Percentiles rank a stretch among this genome's conserved stretches.
phyloP scores from a whole-genome alignment of 2,329 filamentous ascomycete genomes.

The Clonostachys solani region DNA sequence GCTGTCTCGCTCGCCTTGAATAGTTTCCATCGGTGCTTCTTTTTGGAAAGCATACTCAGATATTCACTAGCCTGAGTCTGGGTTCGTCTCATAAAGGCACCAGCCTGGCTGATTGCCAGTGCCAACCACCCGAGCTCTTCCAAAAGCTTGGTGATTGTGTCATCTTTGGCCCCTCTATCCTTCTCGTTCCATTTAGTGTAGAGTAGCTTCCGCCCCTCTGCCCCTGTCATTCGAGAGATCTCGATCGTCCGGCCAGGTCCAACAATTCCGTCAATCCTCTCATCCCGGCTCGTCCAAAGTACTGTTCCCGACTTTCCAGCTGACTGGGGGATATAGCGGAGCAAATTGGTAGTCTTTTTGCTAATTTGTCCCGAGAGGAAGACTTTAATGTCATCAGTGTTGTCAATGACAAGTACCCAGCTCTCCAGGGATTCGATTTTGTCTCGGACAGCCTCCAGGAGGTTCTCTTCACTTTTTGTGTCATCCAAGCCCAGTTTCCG shows the following conservation, averaged over 20 bases:
- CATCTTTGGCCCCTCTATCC: neutral
- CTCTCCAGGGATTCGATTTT: conserved; percentile 7
- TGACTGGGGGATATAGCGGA: neutral
- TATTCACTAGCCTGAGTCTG: neutral
- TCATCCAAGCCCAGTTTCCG: conserved; percentile 12
- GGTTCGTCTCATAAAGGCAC: neutral
- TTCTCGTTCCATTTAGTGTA: neutral
- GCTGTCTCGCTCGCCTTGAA: neutral
- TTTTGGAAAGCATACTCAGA: neutral
- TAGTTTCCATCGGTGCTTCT: neutral
- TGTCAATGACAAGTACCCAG: conserved; percentile 26
- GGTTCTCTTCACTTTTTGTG: conserved; percentile 10
- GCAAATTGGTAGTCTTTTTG: neutral
- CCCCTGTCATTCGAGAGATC: neutral
- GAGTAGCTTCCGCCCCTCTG: neutral
- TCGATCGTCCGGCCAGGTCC: neutral
- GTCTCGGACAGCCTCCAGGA: conserved; percentile 9
- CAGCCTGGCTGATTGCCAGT: neutral
- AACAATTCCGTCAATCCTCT: neutral
- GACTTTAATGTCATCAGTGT: conserved; percentile 20
- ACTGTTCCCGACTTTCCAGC: neutral
- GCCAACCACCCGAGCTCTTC: neutral
- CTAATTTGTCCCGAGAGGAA: neutral
- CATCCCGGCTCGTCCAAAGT: neutral
- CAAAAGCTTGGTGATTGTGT: neutral